These are phyloP conservation scores for Musa itinerans DNA, from an alignment of 176 grass and related monocot species.

Conservation along the genomic window DNA sequence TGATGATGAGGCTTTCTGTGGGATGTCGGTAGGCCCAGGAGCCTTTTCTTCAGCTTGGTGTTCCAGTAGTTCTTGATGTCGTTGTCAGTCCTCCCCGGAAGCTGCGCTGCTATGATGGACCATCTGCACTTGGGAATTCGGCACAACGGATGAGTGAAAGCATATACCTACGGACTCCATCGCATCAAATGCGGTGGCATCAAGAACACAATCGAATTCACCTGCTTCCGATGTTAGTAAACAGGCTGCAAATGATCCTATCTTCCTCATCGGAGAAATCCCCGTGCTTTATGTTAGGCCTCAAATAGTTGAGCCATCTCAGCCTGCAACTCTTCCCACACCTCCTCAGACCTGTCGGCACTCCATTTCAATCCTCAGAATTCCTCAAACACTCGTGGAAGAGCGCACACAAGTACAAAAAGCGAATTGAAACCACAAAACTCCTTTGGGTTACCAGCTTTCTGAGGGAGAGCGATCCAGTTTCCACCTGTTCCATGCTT, in stretches of 20 bases:
- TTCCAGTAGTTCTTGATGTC: constrained; percentile 67
- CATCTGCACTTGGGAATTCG: constrained; percentile 24
- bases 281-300: constrained; percentile 53
- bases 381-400: background rate
- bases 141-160: background rate
- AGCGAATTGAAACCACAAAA: background rate
- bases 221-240: constrained; percentile 67
- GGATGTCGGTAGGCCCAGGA: constrained; percentile 26
- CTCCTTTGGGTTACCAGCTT: constrained; percentile 34
- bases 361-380: background rate
- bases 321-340: constrained; percentile 54
- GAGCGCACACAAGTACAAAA: background rate
- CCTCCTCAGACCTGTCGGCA: constrained; percentile 35
- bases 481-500: constrained; percentile 55
- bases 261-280: constrained; percentile 59
- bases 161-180: background rate
- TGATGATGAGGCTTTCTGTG: constrained; percentile 20
- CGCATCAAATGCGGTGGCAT: too few species aligned
- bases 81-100: constrained; percentile 58
- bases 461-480: constrained; percentile 60
- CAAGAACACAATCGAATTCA: background rate
- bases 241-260: constrained; percentile 53
- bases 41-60: constrained; percentile 49
- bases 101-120: constrained; percentile 70
- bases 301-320: constrained; percentile 56